phyloP scores from a whole-genome alignment of 495 filamentous ascomycete genomes.

The Neurospora pannonica region DNA sequence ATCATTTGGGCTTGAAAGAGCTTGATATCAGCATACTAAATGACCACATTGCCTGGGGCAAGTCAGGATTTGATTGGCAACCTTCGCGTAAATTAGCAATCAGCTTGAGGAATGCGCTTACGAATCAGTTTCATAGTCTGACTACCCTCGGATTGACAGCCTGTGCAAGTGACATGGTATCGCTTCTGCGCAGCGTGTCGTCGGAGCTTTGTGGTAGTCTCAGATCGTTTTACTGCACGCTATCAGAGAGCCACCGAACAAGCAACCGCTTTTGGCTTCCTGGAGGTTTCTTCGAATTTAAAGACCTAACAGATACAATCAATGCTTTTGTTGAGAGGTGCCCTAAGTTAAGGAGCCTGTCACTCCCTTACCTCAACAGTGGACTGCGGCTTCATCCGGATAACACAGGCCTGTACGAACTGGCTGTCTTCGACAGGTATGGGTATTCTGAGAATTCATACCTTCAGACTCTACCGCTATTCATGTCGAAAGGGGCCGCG shows the following conservation, averaged over 20 bases:
- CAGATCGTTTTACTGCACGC: background rate
- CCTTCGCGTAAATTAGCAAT: background rate
- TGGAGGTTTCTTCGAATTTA: background rate
- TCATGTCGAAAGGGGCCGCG: background rate
- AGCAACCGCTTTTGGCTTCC: accelerated
- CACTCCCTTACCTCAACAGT: background rate
- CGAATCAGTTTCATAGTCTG: background rate
- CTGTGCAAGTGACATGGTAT: background rate
- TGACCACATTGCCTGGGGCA: background rate
- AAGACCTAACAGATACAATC: background rate
- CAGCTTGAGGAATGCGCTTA: background rate
- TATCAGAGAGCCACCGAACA: too few species aligned
- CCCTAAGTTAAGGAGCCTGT: background rate
- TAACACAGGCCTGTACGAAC: background rate
- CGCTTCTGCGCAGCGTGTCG: background rate
- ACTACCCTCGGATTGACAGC: background rate
- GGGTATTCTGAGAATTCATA: accelerated
- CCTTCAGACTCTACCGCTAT: background rate
- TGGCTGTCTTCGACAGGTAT: background rate
- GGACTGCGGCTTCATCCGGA: background rate
- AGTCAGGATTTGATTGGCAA: background rate
- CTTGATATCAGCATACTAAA: background rate
- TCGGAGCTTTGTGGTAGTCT: background rate
- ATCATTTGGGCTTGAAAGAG: background rate
- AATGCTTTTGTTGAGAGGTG: background rate